Evolutionary conservation across 78 protist species (phyloP).

Genomic region (Thecamonas trahens): DNA sequence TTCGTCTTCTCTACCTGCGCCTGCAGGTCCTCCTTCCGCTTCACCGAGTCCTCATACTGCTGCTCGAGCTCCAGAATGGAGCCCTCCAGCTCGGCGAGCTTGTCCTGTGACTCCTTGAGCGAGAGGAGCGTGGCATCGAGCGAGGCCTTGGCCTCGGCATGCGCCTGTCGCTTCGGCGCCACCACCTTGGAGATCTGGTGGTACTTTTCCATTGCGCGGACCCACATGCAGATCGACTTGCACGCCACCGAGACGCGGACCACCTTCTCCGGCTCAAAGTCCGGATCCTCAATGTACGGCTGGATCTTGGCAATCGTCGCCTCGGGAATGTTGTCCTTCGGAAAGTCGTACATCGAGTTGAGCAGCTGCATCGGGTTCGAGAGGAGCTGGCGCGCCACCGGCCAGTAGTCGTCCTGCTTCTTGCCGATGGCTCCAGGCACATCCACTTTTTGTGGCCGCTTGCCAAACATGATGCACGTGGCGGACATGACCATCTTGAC

Average conservation of each 20-base stretch:
- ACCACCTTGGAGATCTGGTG: conserved; percentile 56
- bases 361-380: conserved; percentile 40
- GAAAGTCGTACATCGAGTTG: conserved; percentile 38
- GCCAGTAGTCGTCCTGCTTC: conserved; percentile 71
- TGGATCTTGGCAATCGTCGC: conserved; percentile 23
- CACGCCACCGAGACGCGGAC: conserved; percentile 62
- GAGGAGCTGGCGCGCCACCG: conserved; percentile 41
- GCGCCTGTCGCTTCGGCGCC: conserved; percentile 61
- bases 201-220: conserved; percentile 69
- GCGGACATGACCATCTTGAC: conserved; percentile 68
- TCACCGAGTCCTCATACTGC: conserved; percentile 14
- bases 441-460: conserved; percentile 24
- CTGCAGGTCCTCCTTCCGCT: conserved; percentile 42
- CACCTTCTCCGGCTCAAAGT: conserved; percentile 52
- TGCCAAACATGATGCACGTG: conserved; percentile 56
- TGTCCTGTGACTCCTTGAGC: conserved; percentile 26
- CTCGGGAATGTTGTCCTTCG: conserved; percentile 59
- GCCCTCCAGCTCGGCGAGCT: conserved; percentile 40
- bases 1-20: conserved; percentile 25
- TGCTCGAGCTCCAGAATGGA: conserved; percentile 46
- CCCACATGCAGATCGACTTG: conserved; percentile 76
- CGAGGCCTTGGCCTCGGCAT: conserved; percentile 37
- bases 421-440: conserved; percentile 27
- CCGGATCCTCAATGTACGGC: conserved; percentile 57
- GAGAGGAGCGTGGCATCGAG: conserved; percentile 21